Base-by-base conservation (phyloP, 805 yeast genomes). In the Saturnispora silvae region DNA sequence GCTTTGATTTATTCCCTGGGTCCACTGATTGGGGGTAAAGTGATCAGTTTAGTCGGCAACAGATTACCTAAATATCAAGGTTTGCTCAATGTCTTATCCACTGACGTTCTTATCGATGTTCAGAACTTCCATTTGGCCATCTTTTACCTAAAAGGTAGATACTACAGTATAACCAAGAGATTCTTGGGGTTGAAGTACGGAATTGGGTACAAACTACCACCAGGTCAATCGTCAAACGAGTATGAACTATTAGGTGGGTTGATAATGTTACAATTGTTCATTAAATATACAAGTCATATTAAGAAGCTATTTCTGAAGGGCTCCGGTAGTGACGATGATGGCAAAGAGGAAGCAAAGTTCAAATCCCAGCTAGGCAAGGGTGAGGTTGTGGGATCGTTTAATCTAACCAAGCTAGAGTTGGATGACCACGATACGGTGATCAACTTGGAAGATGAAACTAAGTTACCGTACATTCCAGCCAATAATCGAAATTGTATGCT, bases 101-200 rank as follows among this genome's bases (percentile, higher is more conserved):
- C 69, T 46, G 51, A 67, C 14, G 61, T 63, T 36, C 46, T 72
- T 4, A 46, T 74, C 22, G 78, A 77, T 1, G 38, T 81, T 5
- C 59, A 75, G 53, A 81, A 81, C 48, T 40, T 82, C 13, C 94
- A 89, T 54, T 57, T 86, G 35, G 89, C 95, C 0, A 26, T 82
- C 0, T 89, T 89, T 54, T 89, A 89, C 57, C 73, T 87, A 50
- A 68, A 67, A 31, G 97, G 96, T 2, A 69, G 77, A 20, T 92
- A 80, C 55, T 87, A 87, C 58, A 77, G 81, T 35, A 46, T 86
- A 4, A 71, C 82, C 1, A 86, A 85, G 48, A 63, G 97, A 27
- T 14, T 85, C 0, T 75, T 78, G 54, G 95, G 95, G 0, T 53
- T 89, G 53, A 61, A 95, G 27, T 89, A 89, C 53, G 87, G 74